Conservation (phyloP, 345 rosid species). For the Salix arbutifolia region DNA sequence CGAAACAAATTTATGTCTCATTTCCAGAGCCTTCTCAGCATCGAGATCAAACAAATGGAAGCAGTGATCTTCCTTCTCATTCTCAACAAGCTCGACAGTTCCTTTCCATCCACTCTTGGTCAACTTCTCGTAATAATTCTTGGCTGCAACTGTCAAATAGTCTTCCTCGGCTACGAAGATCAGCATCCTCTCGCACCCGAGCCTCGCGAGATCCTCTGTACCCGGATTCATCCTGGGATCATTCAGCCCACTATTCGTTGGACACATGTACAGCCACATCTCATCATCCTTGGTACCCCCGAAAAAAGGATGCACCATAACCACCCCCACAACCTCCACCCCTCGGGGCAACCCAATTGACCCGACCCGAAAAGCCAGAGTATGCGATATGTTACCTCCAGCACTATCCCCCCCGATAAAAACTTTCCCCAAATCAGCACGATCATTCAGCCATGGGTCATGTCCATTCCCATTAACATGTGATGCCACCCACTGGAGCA, state of each 20-base stretch:
- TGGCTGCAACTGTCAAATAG: slow-evolving; percentile 14
- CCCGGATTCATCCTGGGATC: slow-evolving; percentile 43
- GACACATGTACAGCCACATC: slow-evolving; percentile 44
- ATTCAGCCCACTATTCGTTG: slow-evolving; percentile 25
- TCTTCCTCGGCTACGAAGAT: slow-evolving; percentile 40
- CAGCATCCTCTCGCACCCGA: slow-evolving; percentile 34
- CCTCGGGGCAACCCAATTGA: slow-evolving; percentile 16
- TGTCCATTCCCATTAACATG: slow-evolving; percentile 33
- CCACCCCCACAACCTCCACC: slow-evolving; percentile 29
- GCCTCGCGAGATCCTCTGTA: slow-evolving; percentile 22
- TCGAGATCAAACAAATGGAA: slow-evolving; percentile 19
- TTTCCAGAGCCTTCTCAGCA: slow-evolving; percentile 4
- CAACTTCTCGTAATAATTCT: slow-evolving; percentile 27
- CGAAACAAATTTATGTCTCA: background rate
- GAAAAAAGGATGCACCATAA: slow-evolving; percentile 46
- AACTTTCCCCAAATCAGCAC: slow-evolving; percentile 24
- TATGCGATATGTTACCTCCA: slow-evolving; percentile 40
- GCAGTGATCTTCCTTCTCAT: slow-evolving; percentile 19
- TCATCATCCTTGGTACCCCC: slow-evolving; percentile 40
- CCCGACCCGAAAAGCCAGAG: slow-evolving; percentile 30
- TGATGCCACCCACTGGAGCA: slow-evolving; percentile 41
- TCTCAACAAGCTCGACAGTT: slow-evolving; percentile 17
- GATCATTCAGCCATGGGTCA: slow-evolving; percentile 33
- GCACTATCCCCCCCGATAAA: slow-evolving; percentile 41
- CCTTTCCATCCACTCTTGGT: slow-evolving; percentile 38